Conservation (phyloP, 2,329 filamentous ascomycete genomes). For the Fusarium sacchari region DNA sequence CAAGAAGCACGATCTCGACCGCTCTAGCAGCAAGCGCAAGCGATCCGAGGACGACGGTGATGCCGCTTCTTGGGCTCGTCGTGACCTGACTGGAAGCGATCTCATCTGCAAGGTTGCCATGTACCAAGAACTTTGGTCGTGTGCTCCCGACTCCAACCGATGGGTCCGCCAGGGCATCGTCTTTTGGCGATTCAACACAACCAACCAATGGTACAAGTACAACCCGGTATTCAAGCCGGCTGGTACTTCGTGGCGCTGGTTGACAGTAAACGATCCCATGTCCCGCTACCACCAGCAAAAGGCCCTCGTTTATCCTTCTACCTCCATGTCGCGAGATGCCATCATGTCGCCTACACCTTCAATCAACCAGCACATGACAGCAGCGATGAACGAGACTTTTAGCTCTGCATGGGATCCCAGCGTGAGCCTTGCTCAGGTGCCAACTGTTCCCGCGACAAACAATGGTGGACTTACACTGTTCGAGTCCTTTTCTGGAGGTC, state of each 20-base stretch:
- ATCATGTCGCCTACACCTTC: constrained; percentile 65
- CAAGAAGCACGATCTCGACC: constrained; percentile 50
- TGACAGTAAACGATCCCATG: constrained; percentile 68
- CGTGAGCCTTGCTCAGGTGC: constrained; percentile 47
- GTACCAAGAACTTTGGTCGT: constrained; percentile 74
- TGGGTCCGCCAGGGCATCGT: constrained; percentile 70
- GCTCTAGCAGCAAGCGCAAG: constrained; percentile 53
- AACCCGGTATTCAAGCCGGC: constrained; percentile 60
- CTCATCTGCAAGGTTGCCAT: constrained; percentile 70
- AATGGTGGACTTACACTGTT: constrained; percentile 54
- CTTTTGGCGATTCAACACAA: constrained; percentile 69
- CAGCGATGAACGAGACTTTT: constrained; percentile 68
- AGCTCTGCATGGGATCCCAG: constrained; percentile 58
- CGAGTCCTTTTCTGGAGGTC: constrained; percentile 62
- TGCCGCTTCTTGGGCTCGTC: constrained; percentile 52
- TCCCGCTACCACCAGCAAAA: constrained; percentile 67
- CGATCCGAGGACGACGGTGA: constrained; percentile 54
- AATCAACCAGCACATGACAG: constrained; percentile 61
- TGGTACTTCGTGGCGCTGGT: constrained; percentile 69
- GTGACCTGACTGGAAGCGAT: constrained; percentile 61
- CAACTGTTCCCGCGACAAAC: constrained; percentile 48
- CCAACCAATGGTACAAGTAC: constrained; percentile 63
- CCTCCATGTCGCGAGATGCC: constrained; percentile 51
- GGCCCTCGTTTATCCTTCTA: constrained; percentile 52
- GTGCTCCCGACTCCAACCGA: constrained; percentile 55